Conservation (phyloP, 108 stramenopile genomes). For the Skeletonema tropicum region DNA sequence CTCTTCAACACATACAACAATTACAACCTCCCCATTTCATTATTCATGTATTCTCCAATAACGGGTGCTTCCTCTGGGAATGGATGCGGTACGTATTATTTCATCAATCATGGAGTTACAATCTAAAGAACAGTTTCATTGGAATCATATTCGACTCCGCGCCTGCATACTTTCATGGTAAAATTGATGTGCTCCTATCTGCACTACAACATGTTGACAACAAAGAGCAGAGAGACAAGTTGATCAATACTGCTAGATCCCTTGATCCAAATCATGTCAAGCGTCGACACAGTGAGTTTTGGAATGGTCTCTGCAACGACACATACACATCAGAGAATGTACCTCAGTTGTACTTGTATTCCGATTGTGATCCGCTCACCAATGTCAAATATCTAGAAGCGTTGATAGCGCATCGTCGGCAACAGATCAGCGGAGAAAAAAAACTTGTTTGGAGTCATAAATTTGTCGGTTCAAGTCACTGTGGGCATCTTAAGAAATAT, state of each 20-base stretch:
- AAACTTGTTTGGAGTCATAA: constrained; percentile 39
- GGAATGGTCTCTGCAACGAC: constrained; percentile 49
- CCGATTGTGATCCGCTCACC: constrained; percentile 61
- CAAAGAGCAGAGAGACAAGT: constrained; percentile 16
- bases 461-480: constrained; percentile 69
- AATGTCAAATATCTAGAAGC: constrained; percentile 40
- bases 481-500: constrained; percentile 65
- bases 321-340: constrained; percentile 18
- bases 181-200: constrained; percentile 15
- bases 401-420: constrained; percentile 53
- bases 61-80: constrained; percentile 89
- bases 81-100: constrained; percentile 58
- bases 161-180: constrained; percentile 53
- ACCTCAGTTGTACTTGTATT: constrained; percentile 75
- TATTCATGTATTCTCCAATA: constrained; percentile 84
- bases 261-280: constrained; percentile 7
- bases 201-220: constrained; percentile 36
- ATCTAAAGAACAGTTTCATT: constrained; percentile 32
- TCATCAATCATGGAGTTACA: neutral
- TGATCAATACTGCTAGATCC: constrained; percentile 24
- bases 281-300: constrained; percentile 55
- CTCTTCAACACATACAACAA: constrained; percentile 51
- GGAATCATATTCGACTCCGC: constrained; percentile 83
- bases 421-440: constrained; percentile 19
- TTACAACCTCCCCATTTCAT: constrained; percentile 43